A percentile compares a stretch with the other conserved stretches of the same genome.
Evolutionary conservation across 2,329 filamentous ascomycete species (phyloP).

Genomic region (Aspergillus terreus): DNA sequence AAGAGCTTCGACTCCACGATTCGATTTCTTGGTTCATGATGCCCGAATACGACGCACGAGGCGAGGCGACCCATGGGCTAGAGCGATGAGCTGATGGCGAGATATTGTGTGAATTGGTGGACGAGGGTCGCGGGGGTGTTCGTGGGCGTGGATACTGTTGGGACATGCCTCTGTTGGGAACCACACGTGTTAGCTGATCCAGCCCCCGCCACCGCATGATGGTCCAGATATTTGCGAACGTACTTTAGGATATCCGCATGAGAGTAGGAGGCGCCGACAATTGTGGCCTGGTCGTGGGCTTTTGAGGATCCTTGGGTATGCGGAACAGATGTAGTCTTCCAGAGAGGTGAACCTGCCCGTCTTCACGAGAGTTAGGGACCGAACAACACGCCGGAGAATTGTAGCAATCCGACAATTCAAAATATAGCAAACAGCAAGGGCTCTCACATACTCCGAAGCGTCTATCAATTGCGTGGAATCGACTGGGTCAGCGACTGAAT

Average conservation of each 20-base stretch:
- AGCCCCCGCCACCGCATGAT: background rate
- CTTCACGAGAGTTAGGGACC: conserved; percentile 23
- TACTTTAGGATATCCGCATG: conserved; percentile 93
- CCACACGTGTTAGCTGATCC: background rate
- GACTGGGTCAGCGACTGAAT: conserved; percentile 19
- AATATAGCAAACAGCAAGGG: background rate
- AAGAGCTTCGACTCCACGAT: conserved; percentile 62
- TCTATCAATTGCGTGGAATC: conserved; percentile 26
- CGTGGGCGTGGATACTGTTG: conserved; percentile 60
- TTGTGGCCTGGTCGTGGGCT: conserved; percentile 62
- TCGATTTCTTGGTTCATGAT: conserved; percentile 78
- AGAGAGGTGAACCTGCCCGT: conserved; percentile 86
- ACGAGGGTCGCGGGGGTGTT: conserved; percentile 66
- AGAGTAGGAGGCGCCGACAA: conserved; percentile 93
- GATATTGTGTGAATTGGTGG: conserved; percentile 51
- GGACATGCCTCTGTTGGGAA: conserved; percentile 25
- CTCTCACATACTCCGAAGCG: conserved; percentile 34
- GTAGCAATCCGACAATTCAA: conserved; percentile 1
- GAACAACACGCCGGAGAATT: conserved; percentile 1
- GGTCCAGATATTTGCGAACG: conserved; percentile 9
- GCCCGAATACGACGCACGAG: conserved; percentile 71
- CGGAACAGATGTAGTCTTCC: conserved; percentile 60
- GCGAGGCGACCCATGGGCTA: conserved; percentile 43
- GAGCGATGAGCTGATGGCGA: conserved; percentile 49
- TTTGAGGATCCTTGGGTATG: conserved; percentile 53